Base-by-base conservation (phyloP, 2,329 filamentous ascomycete species). In the Diaporthe destruens region DNA sequence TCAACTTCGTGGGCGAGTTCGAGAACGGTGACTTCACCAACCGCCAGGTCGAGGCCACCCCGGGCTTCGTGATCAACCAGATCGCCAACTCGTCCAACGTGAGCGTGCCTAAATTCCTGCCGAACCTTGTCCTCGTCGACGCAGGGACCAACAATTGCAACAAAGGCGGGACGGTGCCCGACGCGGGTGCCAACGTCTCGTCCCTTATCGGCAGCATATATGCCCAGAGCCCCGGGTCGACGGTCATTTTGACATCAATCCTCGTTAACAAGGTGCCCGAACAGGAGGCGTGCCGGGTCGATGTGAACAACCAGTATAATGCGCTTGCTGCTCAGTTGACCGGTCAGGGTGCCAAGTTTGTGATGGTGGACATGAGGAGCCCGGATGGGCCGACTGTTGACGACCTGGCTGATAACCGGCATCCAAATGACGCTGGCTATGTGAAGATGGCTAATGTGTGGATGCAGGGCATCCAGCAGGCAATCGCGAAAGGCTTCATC, bases 131-230 rank as follows among this genome's bases (percentile, higher is more conserved):
- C 18, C 72, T 77, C 20, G 29, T 78, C 49, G 75, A 76, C 59
- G 72, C 76, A 1, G 77, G 77, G 29, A 76, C 77, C 16, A 79
- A 79, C 53, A 76, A 79, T 71, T 78, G 77, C 72, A 76, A 77
- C 67, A 42, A 69, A 23, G 76, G 76, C 29, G 73, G 73, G 9
- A 56, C 65, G 0, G 74, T 78, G 3, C 71, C 75, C 6, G 74
- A 76, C 59, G 77, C 76, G 9, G 76, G 74, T 12, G 51, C 68
- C 23, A 75, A 75, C 32, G 74, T 79, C 25, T 73, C 68, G 12
- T 49, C 65, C 8, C 69, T 80, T 70, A 59, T 80, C 25, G 56
- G 73, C 23, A 59, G 69, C 32, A 66, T 79, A 59, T 77, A 75
- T 44, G 9, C 29, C 4, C 56, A 71, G 57, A 79, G 77, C 69